phyloP scores from a whole-genome alignment of 208 protist genomes.

The Plasmodiophora brassicae region DNA sequence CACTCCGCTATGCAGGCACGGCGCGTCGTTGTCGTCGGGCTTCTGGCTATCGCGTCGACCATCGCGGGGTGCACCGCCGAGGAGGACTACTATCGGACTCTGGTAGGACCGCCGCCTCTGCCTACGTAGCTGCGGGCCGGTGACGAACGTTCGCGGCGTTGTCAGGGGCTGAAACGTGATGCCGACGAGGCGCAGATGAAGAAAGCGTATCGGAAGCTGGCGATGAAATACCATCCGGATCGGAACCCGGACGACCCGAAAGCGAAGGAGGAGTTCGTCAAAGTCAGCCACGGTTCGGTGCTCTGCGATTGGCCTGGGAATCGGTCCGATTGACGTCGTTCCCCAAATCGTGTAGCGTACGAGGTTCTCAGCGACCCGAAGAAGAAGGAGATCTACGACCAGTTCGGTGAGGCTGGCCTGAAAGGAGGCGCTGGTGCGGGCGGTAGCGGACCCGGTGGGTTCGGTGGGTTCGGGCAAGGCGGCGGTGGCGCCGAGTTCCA shows the following conservation, averaged over 20 bases:
- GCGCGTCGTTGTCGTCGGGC: too few species aligned
- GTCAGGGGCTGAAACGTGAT: conserved; percentile 4
- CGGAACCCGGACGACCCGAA: neutral
- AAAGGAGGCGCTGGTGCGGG: conserved; percentile 73
- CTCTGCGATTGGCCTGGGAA: too few species aligned
- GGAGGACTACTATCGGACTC: neutral
- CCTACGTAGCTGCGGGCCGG: neutral
- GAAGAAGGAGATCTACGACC: conserved; percentile 92
- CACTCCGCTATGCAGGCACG: too few species aligned
- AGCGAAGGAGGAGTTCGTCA: neutral
- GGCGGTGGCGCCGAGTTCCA: conserved; percentile 53
- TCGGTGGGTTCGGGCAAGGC: too few species aligned
- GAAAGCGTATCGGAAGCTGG: conserved; percentile 40
- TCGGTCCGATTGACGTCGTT: too few species aligned
- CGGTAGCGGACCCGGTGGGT: conserved; percentile 58
- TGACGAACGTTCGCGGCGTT: neutral
- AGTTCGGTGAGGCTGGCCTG: conserved; percentile 90
- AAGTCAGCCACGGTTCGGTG: conserved; percentile 19
- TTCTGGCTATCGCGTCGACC: too few species aligned
- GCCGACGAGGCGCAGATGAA: neutral
- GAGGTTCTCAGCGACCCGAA: conserved; percentile 88
- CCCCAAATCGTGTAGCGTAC: conserved; percentile 90
- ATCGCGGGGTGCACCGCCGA: too few species aligned
- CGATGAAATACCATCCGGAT: conserved; percentile 38
- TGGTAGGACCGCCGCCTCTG: neutral